Evolutionary conservation across 257 asterid species (phyloP).

Genomic region (Striga asiatica): DNA sequence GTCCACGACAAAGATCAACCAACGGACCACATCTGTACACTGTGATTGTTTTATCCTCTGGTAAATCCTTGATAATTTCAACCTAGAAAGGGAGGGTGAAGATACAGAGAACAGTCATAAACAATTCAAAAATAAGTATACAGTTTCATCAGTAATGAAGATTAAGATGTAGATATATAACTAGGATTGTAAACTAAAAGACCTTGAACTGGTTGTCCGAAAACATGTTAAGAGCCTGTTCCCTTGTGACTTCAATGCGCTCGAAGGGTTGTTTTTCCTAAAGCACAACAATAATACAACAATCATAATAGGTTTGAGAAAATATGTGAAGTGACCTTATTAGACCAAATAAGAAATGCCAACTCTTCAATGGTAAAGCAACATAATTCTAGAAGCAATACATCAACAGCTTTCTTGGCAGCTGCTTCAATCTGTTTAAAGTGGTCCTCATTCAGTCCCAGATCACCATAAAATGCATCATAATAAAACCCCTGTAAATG

Average conservation of each 20-base stretch:
- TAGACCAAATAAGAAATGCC: neutral
- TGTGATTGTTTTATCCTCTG: slow-evolving; percentile 86
- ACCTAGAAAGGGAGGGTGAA: slow-evolving; percentile 40
- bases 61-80: slow-evolving; percentile 86
- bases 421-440: slow-evolving; percentile 70
- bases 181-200: neutral
- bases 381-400: slow-evolving; percentile 21
- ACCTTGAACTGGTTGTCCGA: slow-evolving; percentile 93
- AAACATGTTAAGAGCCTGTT: slow-evolving; percentile 83
- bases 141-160: neutral
- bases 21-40: slow-evolving; percentile 97
- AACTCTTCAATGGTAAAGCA: neutral
- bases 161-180: neutral
- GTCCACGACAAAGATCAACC: slow-evolving; percentile 98
- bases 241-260: slow-evolving; percentile 86
- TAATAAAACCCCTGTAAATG: slow-evolving; percentile 80
- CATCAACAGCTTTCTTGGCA: slow-evolving; percentile 77
- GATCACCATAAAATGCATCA: slow-evolving; percentile 89
- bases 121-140: neutral
- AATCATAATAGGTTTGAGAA: neutral
- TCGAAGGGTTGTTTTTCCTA: slow-evolving; percentile 93
- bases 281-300: slow-evolving; percentile 5
- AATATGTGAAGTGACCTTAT: slow-evolving; percentile 4
- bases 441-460: slow-evolving; percentile 86
- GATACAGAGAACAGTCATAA: slow-evolving; percentile 1